A percentile compares a stretch with the other conserved stretches of the same genome.
Conservation (phyloP, 495 filamentous ascomycete genomes). For the Xylaria cubensis region DNA sequence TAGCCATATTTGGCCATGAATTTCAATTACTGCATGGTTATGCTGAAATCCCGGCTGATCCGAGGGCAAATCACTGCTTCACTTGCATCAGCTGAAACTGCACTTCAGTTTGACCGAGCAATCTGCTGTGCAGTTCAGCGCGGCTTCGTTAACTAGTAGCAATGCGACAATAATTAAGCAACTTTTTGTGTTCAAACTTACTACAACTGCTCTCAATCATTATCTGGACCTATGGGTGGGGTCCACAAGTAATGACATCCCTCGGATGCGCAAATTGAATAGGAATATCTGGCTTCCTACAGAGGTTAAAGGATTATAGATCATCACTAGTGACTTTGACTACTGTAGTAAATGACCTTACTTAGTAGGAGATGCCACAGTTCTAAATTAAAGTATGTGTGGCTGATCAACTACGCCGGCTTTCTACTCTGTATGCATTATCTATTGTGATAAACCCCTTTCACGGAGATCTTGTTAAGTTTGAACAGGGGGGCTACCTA, state of each 20-base stretch:
- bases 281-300: background rate
- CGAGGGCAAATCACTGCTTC: background rate
- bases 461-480: no score
- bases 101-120: background rate
- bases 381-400: background rate
- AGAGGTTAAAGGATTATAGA: background rate
- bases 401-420: background rate
- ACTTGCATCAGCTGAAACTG: background rate
- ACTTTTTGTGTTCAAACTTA: background rate
- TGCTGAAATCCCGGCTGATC: background rate
- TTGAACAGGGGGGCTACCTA: no score
- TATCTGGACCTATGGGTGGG: background rate
- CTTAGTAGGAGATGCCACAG: background rate
- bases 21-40: background rate
- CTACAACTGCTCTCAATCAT: background rate
- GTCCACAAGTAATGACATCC: background rate
- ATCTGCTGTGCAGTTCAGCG: background rate
- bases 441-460: no score
- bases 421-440: background rate
- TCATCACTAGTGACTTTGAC: background rate
- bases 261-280: constrained; percentile 2
- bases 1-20: background rate
- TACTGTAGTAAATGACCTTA: background rate
- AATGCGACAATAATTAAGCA: background rate
- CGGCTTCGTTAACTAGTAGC: background rate